These are phyloP conservation scores for Suillus hirtellus DNA, from an alignment of 768 basidiomycete species.

Conservation along the genomic window DNA sequence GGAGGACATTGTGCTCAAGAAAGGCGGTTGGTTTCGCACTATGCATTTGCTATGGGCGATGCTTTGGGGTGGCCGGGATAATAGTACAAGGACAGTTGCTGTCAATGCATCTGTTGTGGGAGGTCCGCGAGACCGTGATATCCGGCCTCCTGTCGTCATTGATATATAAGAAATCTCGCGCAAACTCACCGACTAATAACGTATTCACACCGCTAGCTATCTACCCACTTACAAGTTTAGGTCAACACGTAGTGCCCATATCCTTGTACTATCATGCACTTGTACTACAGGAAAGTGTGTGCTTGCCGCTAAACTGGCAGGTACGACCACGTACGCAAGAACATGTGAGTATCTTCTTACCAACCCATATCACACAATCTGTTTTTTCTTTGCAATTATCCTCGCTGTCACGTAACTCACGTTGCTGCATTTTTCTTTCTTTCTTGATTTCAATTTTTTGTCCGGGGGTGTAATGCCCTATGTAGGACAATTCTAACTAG, in stretches of 20 bases:
- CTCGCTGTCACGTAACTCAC: no score
- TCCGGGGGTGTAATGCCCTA: no score
- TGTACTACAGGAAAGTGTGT: neutral
- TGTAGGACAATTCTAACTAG: no score
- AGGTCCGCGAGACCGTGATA: neutral
- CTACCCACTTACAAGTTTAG: neutral
- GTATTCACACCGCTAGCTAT: neutral
- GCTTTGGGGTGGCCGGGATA: neutral
- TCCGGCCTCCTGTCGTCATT: neutral
- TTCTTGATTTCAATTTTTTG: no score
- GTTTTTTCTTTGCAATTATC: no score
- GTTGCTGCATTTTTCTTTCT: no score
- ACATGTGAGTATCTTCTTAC: no score
- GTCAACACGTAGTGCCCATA: neutral
- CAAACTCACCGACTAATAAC: neutral
- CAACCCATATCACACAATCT: no score
- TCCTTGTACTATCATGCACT: neutral
- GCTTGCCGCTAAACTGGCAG: neutral
- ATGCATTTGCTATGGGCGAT: neutral
- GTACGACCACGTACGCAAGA: no score
- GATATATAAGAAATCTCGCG: neutral
- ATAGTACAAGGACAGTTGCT: neutral
- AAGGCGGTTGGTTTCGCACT: neutral
- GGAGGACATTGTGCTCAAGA: constrained; percentile 23
- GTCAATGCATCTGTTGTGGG: neutral